A percentile compares a stretch with the other conserved stretches of the same genome.
Conservation (phyloP, 2,329 filamentous ascomycete genomes). For the Periglandula ipomoeae region DNA sequence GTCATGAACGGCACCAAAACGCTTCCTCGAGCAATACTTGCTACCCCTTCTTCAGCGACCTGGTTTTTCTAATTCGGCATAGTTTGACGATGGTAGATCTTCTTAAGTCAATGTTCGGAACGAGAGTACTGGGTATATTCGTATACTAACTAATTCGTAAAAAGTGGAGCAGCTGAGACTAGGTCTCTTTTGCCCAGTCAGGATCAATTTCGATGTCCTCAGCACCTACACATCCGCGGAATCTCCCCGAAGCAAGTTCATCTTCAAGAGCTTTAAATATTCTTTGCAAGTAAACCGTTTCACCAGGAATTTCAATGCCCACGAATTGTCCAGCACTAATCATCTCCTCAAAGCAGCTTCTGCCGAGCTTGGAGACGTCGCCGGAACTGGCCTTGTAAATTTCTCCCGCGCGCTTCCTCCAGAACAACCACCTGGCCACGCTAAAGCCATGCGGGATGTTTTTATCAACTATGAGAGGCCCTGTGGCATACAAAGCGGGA, state of each 20-base stretch:
- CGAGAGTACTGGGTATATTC: too few relatives aligned
- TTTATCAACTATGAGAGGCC: background rate
- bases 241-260: conserved; percentile 4
- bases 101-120: too few relatives aligned
- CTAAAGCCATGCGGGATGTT: background rate
- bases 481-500: background rate
- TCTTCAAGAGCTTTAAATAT: conserved; percentile 7
- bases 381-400: conserved; percentile 1
- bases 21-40: too few relatives aligned
- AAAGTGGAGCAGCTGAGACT: too few relatives aligned
- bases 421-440: conserved; percentile 8
- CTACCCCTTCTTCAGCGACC: too few relatives aligned
- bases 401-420: conserved; percentile 7
- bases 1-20: too few relatives aligned
- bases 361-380: background rate
- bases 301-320: conserved; percentile 7
- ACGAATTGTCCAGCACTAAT: background rate
- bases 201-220: conserved; percentile 9
- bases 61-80: too few relatives aligned
- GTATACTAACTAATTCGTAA: too few relatives aligned
- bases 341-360: conserved; percentile 9
- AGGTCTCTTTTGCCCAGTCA: too few relatives aligned
- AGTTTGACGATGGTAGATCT: too few relatives aligned
- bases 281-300: conserved; percentile 5
- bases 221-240: conserved; percentile 1